Evolutionary conservation across 1,139 yeast species (phyloP), one percentile per base, ranked within the genome.

Genomic region (Insectozyma bohioensis): DNA sequence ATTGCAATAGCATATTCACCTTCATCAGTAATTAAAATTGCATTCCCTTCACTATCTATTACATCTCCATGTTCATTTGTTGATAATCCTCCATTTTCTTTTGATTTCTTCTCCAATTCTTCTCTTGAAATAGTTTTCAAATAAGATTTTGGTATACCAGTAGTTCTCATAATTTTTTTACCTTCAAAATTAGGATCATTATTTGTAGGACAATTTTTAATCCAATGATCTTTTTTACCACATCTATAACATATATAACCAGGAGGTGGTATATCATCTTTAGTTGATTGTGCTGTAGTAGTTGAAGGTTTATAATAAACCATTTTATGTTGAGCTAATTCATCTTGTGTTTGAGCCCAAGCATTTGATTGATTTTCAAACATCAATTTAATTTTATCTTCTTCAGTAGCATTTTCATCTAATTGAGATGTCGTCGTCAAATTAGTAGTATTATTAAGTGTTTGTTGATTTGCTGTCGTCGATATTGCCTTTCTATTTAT

Each of bases 181-280:
- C 95, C 95, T 54, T 92, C 97, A 73, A 88, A 88, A 48, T 80
- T 85, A 4, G 97, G 95, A 58, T 92, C 98, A 35, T 78, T 79
- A 48, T 85, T 85, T 2, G 95, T 87, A 1, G 98, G 98, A 64
- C 98, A 92, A 47, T 88, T 87, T 51, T 85, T 85, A 42, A 94
- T 90, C 92, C 95, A 90, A 58, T 92, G 99, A 42, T 92, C 96
- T 57, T 88, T 86, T 30, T 86, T 88, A 33, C 98, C 98, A 65
- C 99, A 92, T 54, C 97, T 73, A 57, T 92, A 90, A 57, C 98
- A 92, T 53, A 90, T 83, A 52, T 92, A 92, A 1, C 95, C 95
- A 4, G 95, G 92, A 1, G 98, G 98, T 4, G 97, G 96, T 6
- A 85, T 78, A 45, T 82, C 85, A 45, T 78, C 90, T 25, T 56